Conservation (phyloP, 129 eudicot genomes). For the Calendula officinalis region DNA sequence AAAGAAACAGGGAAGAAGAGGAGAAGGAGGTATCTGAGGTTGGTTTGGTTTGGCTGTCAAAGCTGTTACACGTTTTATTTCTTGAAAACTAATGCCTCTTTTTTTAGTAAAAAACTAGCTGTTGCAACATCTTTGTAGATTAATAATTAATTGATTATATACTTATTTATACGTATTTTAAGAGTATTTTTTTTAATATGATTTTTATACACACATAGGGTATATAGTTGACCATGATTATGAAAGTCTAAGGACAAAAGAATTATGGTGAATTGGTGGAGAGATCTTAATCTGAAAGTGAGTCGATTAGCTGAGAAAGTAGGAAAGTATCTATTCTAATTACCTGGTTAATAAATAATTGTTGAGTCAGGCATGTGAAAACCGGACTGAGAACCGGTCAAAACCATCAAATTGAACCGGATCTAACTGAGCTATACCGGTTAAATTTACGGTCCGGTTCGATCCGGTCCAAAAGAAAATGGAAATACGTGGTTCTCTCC, state of each 20-base stretch:
- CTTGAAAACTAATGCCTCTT: not conserved
- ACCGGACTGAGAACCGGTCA: no score
- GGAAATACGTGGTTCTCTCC: no score
- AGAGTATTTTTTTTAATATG: not conserved
- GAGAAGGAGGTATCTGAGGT: slow-evolving; percentile 28
- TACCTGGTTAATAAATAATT: no score
- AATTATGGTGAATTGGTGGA: not conserved
- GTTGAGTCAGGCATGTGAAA: no score
- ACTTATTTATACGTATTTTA: not conserved
- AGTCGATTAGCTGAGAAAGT: slow-evolving; percentile 5
- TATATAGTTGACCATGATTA: slow-evolving; percentile 4
- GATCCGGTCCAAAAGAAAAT: no score
- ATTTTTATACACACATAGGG: not conserved
- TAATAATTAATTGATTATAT: not conserved
- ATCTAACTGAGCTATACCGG: no score
- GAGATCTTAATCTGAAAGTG: slow-evolving; percentile 18
- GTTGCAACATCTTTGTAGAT: slow-evolving; percentile 17
- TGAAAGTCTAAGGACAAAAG: not conserved
- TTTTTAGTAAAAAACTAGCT: slow-evolving; percentile 17
- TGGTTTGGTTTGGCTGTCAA: slow-evolving; percentile 41
- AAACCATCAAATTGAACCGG: no score
- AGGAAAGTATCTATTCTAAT: not conserved
- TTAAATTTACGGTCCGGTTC: no score
- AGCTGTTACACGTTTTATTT: slow-evolving; percentile 30
- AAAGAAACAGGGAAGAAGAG: slow-evolving; percentile 53